A percentile compares a stretch with the other conserved stretches of the same genome.
phyloP scores from a whole-genome alignment of 2,329 filamentous ascomycete genomes.

The Botrytis porri region DNA sequence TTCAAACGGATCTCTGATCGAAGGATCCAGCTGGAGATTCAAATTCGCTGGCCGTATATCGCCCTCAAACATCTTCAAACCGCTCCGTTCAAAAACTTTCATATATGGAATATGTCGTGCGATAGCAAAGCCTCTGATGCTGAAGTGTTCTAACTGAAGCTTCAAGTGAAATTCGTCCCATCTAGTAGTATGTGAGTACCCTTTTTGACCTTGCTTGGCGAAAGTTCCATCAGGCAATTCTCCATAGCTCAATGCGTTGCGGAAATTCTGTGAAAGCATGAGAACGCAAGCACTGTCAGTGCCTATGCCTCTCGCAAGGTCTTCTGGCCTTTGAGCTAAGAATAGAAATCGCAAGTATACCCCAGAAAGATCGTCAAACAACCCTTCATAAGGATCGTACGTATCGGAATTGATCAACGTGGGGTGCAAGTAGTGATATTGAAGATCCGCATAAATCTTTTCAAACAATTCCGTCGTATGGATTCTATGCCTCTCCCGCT shows the following conservation, averaged over 20 bases:
- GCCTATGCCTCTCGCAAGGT: not conserved
- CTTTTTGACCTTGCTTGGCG: not conserved
- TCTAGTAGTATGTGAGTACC: not conserved
- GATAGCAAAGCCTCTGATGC: slow-evolving; percentile 13
- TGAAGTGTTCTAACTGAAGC: not conserved
- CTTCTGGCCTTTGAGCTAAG: not conserved
- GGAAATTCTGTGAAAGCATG: slow-evolving; percentile 7
- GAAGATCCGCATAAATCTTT: slow-evolving; percentile 2
- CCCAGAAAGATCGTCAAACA: not conserved
- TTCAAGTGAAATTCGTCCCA: slow-evolving; percentile 4
- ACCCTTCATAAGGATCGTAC: slow-evolving; percentile 5
- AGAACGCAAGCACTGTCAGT: slow-evolving; percentile 5
- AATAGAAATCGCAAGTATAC: not conserved
- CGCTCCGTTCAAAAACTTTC: not conserved
- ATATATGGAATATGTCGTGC: slow-evolving; percentile 12
- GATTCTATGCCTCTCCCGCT: not conserved
- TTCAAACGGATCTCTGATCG: slow-evolving; percentile 11
- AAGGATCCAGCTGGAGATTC: not conserved
- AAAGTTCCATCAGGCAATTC: not conserved
- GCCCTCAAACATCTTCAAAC: not conserved
- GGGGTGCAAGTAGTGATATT: slow-evolving; percentile 10
- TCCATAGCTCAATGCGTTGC: not conserved
- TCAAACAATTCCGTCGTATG: not conserved
- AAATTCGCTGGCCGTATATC: not conserved
- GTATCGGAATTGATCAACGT: not conserved